Conservation (phyloP, 2,329 filamentous ascomycete genomes). For the Cyphellophora europaea region DNA sequence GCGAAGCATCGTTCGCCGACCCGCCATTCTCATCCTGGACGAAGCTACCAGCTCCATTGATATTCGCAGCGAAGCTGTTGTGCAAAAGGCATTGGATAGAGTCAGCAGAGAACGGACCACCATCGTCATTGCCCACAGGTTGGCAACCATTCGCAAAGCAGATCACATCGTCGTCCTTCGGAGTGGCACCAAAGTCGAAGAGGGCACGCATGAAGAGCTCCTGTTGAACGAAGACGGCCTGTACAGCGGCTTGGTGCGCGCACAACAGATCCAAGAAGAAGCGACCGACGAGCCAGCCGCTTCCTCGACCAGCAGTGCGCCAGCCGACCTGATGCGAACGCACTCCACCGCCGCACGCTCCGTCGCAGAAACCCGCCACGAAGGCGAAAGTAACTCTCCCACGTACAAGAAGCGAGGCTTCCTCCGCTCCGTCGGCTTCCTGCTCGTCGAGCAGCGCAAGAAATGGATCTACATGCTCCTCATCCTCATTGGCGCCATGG, state of each 20-base stretch:
- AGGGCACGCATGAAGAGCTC: slow-evolving; percentile 66
- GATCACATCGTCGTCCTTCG: slow-evolving; percentile 70
- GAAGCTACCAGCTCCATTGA: slow-evolving; percentile 65
- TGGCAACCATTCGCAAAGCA: slow-evolving; percentile 66
- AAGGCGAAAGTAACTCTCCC: not conserved
- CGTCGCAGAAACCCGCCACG: slow-evolving; percentile 4
- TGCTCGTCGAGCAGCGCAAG: slow-evolving; percentile 25
- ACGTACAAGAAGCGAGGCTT: slow-evolving; percentile 16
- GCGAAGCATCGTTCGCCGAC: slow-evolving; percentile 58
- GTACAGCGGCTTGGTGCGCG: slow-evolving; percentile 38
- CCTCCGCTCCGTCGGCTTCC: slow-evolving; percentile 20
- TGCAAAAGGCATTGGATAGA: slow-evolving; percentile 44
- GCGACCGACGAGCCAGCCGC: slow-evolving; percentile 27
- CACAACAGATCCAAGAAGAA: slow-evolving; percentile 18
- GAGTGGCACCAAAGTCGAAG: slow-evolving; percentile 61
- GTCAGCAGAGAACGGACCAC: slow-evolving; percentile 57
- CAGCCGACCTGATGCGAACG: slow-evolving; percentile 1
- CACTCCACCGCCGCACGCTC: slow-evolving; percentile 13
- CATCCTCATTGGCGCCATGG: slow-evolving; percentile 18
- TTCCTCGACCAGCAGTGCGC: not conserved
- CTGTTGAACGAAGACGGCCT: slow-evolving; percentile 50
- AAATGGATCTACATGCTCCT: slow-evolving; percentile 20
- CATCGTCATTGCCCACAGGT: slow-evolving; percentile 67
- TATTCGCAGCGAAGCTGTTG: slow-evolving; percentile 44
- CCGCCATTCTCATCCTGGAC: slow-evolving; percentile 60